A percentile compares a stretch with the other conserved stretches of the same genome.
These are phyloP conservation scores for Leptomonas pyrrhocoris DNA, from an alignment of 208 protist species.

Conservation along the genomic window DNA sequence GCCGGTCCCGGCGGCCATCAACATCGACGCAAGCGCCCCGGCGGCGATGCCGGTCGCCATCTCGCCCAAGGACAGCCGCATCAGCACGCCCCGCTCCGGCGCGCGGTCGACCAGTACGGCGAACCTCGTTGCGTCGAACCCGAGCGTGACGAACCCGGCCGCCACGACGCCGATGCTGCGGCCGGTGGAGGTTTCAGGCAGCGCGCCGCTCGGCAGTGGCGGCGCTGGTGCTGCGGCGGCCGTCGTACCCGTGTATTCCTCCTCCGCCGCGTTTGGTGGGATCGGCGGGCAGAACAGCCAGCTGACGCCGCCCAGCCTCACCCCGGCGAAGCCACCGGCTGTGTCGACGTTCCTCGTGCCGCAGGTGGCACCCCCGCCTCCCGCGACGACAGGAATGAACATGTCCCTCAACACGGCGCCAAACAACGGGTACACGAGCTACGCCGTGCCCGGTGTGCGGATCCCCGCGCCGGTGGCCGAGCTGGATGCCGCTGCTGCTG, in stretches of 20 bases:
- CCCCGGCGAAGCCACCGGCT: slow-evolving; percentile 22
- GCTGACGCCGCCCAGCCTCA: slow-evolving; percentile 36
- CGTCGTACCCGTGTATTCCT: slow-evolving; percentile 7
- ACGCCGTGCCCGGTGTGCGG: slow-evolving; percentile 25
- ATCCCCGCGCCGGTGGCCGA: slow-evolving; percentile 12
- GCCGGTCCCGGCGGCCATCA: slow-evolving; percentile 28
- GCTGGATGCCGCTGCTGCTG: background rate
- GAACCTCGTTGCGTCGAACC: slow-evolving; percentile 23
- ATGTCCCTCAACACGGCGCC: slow-evolving; percentile 24
- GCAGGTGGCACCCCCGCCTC: slow-evolving; percentile 32
- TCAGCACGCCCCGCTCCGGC: slow-evolving; percentile 3
- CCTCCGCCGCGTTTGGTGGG: slow-evolving; percentile 8
- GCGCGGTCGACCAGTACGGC: background rate
- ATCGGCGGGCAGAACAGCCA: slow-evolving; percentile 17
- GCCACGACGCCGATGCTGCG: slow-evolving; percentile 26
- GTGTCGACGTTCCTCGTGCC: slow-evolving; percentile 17
- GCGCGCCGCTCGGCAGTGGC: slow-evolving; percentile 11
- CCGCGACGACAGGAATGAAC: slow-evolving; percentile 18
- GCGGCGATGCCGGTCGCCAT: slow-evolving; percentile 23
- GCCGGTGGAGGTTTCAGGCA: slow-evolving; percentile 17
- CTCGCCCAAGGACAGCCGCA: slow-evolving; percentile 15
- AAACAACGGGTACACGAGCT: slow-evolving; percentile 33
- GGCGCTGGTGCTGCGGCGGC: background rate
- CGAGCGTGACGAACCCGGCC: slow-evolving; percentile 24
- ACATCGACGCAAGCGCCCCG: slow-evolving; percentile 27